Base-by-base conservation (phyloP, 1,284 basidiomycete genomes). In the Ceratobasidium sp. region DNA sequence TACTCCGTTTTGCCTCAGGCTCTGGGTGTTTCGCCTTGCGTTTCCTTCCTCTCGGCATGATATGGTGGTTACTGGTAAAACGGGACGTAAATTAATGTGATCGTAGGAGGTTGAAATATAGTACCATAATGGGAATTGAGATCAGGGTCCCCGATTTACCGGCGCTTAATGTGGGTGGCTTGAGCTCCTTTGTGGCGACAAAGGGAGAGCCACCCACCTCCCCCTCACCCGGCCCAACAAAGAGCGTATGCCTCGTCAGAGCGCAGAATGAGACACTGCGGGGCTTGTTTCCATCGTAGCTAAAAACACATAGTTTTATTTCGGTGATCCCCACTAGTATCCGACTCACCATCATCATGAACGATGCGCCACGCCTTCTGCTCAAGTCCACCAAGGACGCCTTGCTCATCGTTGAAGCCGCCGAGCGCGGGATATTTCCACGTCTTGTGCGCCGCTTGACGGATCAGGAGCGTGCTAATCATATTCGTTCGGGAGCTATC, bases 301-400 rank as follows among this genome's bases (percentile, higher is more conserved):
- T 76, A 76, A 76, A 76, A 76, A 51, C 49, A 51, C 49, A 23
- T 18, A 58, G 26, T 33, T 46, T 15, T 13, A 15, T 40, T n/a
- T n/a, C 40, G 40, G 61, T 26, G 46, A 4, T 46, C 70, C 40
- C 40, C 58, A 76, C 46, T 69, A 42, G 42, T 53, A 72, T 40
- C 49, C 28, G 51, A 26, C 40, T 63, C 49, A 40, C 28, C 70
- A 33, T 44, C 46, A 20, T 46, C 58, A 75, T 75, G 71, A 61
- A 58, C 61, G 58, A 55, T 15, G 49, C 63, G 33, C 73, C 73
- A 23, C 46, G 15, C 28, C 49, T 76, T 12, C 51, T 76, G 58
- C 73, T 76, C 73, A 67, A 76, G 73, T 76, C 73, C 18, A 76
- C 73, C 63, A 76, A 67, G 63, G 73, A 76, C 49, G 73, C 73